Conservation (phyloP, 192 early-diverging fungal species). For the Coemansia guatemalensis region DNA sequence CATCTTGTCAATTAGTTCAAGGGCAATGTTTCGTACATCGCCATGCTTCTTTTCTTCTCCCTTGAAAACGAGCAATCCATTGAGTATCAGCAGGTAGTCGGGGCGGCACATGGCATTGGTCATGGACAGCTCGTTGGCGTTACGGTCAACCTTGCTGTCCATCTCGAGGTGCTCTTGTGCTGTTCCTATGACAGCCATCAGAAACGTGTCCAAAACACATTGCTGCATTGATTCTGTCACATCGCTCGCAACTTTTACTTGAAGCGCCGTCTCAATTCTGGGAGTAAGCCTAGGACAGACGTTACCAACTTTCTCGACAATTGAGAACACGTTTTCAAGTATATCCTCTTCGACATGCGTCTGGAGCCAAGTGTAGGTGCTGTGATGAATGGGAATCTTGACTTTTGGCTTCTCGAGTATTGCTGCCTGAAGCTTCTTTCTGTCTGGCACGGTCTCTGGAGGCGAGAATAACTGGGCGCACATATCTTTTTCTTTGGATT, state of each 20-base stretch:
- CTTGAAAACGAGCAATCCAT: conserved; percentile 47
- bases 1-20: conserved; percentile 39
- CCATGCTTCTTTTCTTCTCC: conserved; percentile 50
- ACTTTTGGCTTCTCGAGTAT: conserved; percentile 7
- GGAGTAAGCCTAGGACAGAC: conserved; percentile 40
- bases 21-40: conserved; percentile 29
- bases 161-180: conserved; percentile 27
- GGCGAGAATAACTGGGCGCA: conserved; percentile 27
- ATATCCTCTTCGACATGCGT: conserved; percentile 7
- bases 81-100: conserved; percentile 37
- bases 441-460: conserved; percentile 11
- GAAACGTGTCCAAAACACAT: conserved; percentile 36
- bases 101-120: conserved; percentile 27
- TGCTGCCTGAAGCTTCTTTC: background rate
- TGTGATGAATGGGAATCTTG: conserved; percentile 38
- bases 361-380: conserved; percentile 17
- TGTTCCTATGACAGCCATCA: conserved; percentile 36
- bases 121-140: conserved; percentile 34
- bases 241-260: conserved; percentile 11
- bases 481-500: conserved; percentile 22
- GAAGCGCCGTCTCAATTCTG: conserved; percentile 29
- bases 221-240: conserved; percentile 51
- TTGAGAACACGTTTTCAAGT: conserved; percentile 19
- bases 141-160: conserved; percentile 35
- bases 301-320: conserved; percentile 43